Base-by-base conservation (phyloP, 495 filamentous ascomycete genomes). In the Darksidea phi region DNA sequence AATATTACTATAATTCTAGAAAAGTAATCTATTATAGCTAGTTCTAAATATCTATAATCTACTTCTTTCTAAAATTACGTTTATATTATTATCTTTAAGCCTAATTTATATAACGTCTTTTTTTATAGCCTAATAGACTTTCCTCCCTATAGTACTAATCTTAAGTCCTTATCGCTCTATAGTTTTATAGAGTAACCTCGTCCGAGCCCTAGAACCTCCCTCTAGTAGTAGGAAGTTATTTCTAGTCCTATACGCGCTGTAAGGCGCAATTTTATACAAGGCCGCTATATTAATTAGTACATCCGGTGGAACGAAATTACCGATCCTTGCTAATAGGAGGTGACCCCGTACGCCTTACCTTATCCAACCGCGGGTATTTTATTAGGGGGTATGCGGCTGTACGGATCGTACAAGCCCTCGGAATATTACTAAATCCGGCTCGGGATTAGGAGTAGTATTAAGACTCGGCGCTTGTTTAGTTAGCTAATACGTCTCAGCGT, bases 31-130 rank as follows among this genome's bases (percentile, higher is more conserved):
- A 6, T 23, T 13, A 49, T 15, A n/a, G n/a, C 23, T 21, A 23
- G 18, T 49, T n/a, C 23, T 13, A 49, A 6, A 49, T 49, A 23
- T 49, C 7, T n/a, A 13, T 49, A 49, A 49, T 20, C 47, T 49
- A 49, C 13, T 49, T 26, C 6, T 49, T 23, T 49, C 47, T 49
- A 49, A 32, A 32, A 32, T 32, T 49, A 49, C 12, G 23, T 49
- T 20, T 15, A 5, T 49, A 49, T 26, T 13, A 26, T 49, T 6
- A 15, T 6, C 18, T 18, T 49, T 49, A 20, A 21, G 58, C 58
- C 52, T 66, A 47, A 57, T 55, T 50, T 62, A 34, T 42, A 51
- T n/a, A 66, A 49, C 37, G 53, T 50, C 52, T 66, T 54, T 21
- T 51, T 52, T 61, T 62, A 43, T 54, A 46, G 56, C 48, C 21